Evolutionary conservation across 106 monocot species (phyloP), one percentile per base, ranked within the genome.

Genomic region (Allium sativum): DNA sequence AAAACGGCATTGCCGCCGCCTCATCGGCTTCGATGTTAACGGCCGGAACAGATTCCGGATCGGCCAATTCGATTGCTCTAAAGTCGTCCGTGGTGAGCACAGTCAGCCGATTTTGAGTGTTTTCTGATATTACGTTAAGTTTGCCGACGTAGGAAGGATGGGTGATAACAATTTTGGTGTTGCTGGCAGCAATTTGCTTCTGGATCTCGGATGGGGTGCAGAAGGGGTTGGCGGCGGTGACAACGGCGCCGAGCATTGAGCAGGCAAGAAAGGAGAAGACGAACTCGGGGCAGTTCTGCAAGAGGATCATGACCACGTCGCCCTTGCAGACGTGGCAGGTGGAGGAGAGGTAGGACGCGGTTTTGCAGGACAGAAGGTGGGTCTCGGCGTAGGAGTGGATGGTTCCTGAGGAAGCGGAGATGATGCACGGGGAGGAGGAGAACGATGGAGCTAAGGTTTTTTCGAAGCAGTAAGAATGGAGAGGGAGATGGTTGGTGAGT

Each of bases 161-260:
- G 0, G 96, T 91, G 68, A 96, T 45, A 68, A 82, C 59, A 43
- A 91, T 15, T 61, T 72, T 84, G 20, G 87, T 65, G 14, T 61
- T 62, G 10, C 80, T 70, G 45, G 77, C 63, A 20, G 43, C 59
- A 69, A 82, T 62, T 51, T 96, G 95, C 60, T 91, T 96, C 66
- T 31, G 21, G 69, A 96, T 84, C 67, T 96, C 95, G 6, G 65
- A 40, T 7, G 95, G 56, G 9, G 87, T 95, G 75, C 72, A 76
- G 77, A 96, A 87, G 10, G 95, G 95, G 61, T 96, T 96, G 62
- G 84, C 90, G 42, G 95, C 59, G 40, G 90, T 82, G 73, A 78
- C 60, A 18, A 70, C 52, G 19, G 90, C 87, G 18, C 95, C 90
- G 31, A 95, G 70, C 55, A 84, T 68, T 69, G 95, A 96, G 13